These are phyloP conservation scores for Celoporthe dispersa DNA, from an alignment of 2,329 filamentous ascomycete genomes.

Conservation along the genomic window DNA sequence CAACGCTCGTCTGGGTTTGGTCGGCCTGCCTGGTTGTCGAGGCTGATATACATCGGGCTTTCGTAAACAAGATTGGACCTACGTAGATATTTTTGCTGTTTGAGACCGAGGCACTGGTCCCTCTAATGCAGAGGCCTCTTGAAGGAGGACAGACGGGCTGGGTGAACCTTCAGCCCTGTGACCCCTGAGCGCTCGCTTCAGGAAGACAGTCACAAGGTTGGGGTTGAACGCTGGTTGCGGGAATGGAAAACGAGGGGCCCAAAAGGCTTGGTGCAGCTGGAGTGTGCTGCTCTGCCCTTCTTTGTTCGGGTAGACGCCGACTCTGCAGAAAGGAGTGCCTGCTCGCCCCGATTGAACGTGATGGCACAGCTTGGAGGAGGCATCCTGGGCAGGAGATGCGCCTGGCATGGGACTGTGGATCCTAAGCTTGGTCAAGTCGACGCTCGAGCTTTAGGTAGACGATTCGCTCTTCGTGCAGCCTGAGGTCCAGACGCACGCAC, in stretches of 20 bases:
- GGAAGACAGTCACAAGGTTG: not conserved
- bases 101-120: conserved; percentile 16
- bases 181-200: conserved; percentile 7
- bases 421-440: not conserved
- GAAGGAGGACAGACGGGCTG: conserved; percentile 14
- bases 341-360: not conserved
- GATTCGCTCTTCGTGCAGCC: conserved; percentile 5
- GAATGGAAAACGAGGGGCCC: not conserved
- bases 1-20: conserved; percentile 17
- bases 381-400: not conserved
- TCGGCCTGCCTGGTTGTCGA: conserved; percentile 11
- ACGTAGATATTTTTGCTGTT: conserved; percentile 29
- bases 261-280: not conserved
- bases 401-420: not conserved
- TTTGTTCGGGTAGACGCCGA: conserved; percentile 5
- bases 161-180: conserved; percentile 13
- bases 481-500: not conserved
- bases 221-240: not conserved
- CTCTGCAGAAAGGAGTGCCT: not conserved
- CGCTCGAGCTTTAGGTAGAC: conserved; percentile 2
- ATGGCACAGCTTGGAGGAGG: not conserved
- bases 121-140: conserved; percentile 16
- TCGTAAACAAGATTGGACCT: conserved; percentile 29
- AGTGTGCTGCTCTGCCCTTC: not conserved
- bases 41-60: conserved; percentile 11